Base-by-base conservation (phyloP, 2,329 filamentous ascomycete genomes). In the Hypoxylon sp. region DNA sequence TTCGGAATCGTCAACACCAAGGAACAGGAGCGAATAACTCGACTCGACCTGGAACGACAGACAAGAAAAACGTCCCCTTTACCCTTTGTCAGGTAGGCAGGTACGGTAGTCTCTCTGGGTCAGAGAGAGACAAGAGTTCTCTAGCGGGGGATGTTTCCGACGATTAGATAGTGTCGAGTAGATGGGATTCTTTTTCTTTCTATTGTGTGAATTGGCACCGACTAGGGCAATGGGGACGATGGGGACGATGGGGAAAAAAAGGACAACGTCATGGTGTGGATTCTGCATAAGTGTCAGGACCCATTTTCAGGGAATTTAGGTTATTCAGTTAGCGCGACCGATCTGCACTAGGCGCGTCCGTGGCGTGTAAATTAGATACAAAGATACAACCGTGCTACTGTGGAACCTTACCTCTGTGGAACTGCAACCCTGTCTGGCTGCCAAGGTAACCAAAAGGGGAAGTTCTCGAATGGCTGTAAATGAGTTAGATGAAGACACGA, bases 191-290 rank as follows among this genome's bases (percentile, higher is more conserved):
- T 33, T 56, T 53, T 42, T 42, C 33, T 44, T 55, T 44, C 33
- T 55, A 55, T 57, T 32, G 32, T 48, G 33, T 54, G 54, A 58
- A 58, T 42, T 54, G 60, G 24, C 50, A 33, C 18, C 7, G 30
- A 8, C 28, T 63, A 64, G 59, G 63, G 54, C 54, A 59, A 38
- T 11, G 28, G 20, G 53, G 57, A 63, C 64, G 56, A 62, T 33
- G 45, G n/a, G 38, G 48, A 67, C 64, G 64, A 64, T 61, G 61
- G 20, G 53, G 57, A 63, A 67, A 60, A 62, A 42, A 49, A 14
- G 38, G 48, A 67, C 64, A 67, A 64, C 64, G 61, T 67, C 64
- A 67, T 67, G 53, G 48, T 57, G 58, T 58, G 64, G 48, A 61
- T 57, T 57, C 49, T 58, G 64, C 49, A 61, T 53, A 55, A 46